These are phyloP conservation scores for Podila epicladia DNA, from an alignment of 192 early-diverging fungal genomes.

Conservation along the genomic window DNA sequence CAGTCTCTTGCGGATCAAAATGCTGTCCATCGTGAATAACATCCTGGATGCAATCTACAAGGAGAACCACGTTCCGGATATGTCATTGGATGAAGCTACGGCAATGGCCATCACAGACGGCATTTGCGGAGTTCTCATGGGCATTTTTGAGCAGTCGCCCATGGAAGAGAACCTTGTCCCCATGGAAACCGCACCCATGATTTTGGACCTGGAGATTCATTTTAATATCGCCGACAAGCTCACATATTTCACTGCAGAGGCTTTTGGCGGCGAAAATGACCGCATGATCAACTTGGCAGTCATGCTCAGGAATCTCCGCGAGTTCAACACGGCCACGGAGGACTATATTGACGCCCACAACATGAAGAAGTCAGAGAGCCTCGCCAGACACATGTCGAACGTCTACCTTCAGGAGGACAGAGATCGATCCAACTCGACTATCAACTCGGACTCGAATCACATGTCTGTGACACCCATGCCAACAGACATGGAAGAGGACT, in stretches of 20 bases:
- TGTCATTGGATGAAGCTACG: conserved; percentile 21
- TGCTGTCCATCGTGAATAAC: conserved; percentile 62
- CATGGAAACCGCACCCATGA: conserved; percentile 79
- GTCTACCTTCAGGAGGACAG: conserved; percentile 16
- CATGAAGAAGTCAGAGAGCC: conserved; percentile 37
- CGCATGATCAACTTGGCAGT: conserved; percentile 51
- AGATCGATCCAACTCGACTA: conserved; percentile 20
- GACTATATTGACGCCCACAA: conserved; percentile 36
- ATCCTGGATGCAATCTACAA: conserved; percentile 63
- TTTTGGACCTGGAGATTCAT: conserved; percentile 86
- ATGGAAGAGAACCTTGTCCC: conserved; percentile 65
- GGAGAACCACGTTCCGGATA: conserved; percentile 28
- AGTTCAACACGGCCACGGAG: conserved; percentile 31
- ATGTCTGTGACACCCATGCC: conserved; percentile 8
- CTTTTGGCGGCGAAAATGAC: conserved; percentile 51
- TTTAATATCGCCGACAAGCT: conserved; percentile 70
- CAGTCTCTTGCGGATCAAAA: conserved; percentile 56
- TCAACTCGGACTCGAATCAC: conserved; percentile 1
- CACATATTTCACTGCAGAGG: conserved; percentile 49
- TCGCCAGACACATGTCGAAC: conserved; percentile 26
- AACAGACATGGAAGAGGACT: conserved; percentile 50
- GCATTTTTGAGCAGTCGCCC: conserved; percentile 70
- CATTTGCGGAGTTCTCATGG: conserved; percentile 62
- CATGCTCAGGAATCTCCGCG: conserved; percentile 19
- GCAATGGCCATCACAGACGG: conserved; percentile 31